Evolutionary conservation across 306 rosid genomes (phyloP).

Genomic region (Glycine latifolia): DNA sequence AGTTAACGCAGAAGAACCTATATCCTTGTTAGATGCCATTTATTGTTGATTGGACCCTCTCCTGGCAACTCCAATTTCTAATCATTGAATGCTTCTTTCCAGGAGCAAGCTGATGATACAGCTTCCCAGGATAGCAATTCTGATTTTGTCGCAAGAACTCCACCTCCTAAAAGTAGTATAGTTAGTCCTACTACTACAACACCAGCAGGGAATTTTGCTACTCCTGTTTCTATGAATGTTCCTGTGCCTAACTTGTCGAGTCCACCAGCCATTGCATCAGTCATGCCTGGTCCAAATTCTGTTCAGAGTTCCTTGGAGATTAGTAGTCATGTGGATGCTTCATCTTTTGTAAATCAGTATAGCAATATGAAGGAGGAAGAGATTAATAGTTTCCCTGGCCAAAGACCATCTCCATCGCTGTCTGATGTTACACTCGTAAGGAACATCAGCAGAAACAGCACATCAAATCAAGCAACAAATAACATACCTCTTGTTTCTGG

Average conservation of each 20-base stretch:
- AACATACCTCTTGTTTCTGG: slow-evolving; percentile 62
- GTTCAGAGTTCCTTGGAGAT: slow-evolving; percentile 59
- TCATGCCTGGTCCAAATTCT: slow-evolving; percentile 57
- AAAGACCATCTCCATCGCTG: slow-evolving; percentile 73
- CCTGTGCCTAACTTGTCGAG: slow-evolving; percentile 55
- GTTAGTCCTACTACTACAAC: slow-evolving; percentile 62
- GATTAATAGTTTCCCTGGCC: slow-evolving; percentile 66
- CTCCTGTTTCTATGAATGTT: slow-evolving; percentile 61
- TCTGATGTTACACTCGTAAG: slow-evolving; percentile 68
- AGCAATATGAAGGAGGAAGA: slow-evolving; percentile 73
- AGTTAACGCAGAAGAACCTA: not conserved
- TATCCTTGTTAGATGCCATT: not conserved
- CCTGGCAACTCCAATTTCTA: slow-evolving; percentile 49
- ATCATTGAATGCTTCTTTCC: slow-evolving; percentile 55
- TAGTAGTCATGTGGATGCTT: slow-evolving; percentile 50
- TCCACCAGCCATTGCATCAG: slow-evolving; percentile 50
- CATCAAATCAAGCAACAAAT: slow-evolving; percentile 63
- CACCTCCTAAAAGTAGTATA: slow-evolving; percentile 67
- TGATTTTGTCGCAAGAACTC: slow-evolving; percentile 65
- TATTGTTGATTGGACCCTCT: slow-evolving; percentile 19
- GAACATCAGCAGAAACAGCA: slow-evolving; percentile 68
- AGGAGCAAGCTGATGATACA: slow-evolving; percentile 75
- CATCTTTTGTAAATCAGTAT: slow-evolving; percentile 64
- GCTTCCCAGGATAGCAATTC: slow-evolving; percentile 70
- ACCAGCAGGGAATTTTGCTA: slow-evolving; percentile 60